Base-by-base conservation (phyloP, 2,329 filamentous ascomycete genomes). In the Tolypocladium album region DNA sequence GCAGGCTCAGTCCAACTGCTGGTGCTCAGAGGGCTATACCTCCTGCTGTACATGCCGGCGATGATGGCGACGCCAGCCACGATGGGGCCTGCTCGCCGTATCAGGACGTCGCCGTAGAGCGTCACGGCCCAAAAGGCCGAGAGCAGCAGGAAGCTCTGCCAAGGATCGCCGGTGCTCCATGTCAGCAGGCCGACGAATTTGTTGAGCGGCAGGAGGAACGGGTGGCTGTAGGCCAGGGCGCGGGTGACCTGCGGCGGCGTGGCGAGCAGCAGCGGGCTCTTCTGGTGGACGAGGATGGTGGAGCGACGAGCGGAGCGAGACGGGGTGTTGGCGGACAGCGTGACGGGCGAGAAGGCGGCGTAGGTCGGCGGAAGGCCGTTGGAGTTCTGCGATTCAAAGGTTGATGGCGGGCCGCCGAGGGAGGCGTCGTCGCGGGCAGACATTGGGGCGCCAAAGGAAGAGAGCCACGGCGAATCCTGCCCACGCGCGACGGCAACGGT, bases 201-300 rank as follows among this genome's bases (percentile, higher is more conserved):
- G 72, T 97, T 97, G 60, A 97, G 78, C 7, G 92, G 92, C 9
- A 96, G 79, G 9, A 99, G 80, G 71, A 97, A 97, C 0, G 94
- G 92, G 71, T 99, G 93, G 64, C 92, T 96, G 72, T 97, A 97
- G 64, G 93, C 93, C 62, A 99, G 82, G 17, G 93, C 92, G 67
- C 94, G 86, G 2, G 94, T 99, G 71, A 99, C 88, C 71, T 96
- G 90, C 1, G 94, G 94, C 52, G 94, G 94, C 12, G 94, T 99
- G 20, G 93, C 92, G 61, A 96, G 87, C 22, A 99, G 82, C 55
- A 99, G 77, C 13, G 94, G 94, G 20, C 91, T 96, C 76, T 97
- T 99, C 73, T 96, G 93, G 74, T 97, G 92, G 24, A 99, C 92
- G 66, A 97, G 86, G 67, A 99, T 92, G 60, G 91, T 95, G 22